Evolutionary conservation across 805 yeast species (phyloP), one percentile per base, ranked within the genome.

Genomic region (Ogataea philodendri): DNA sequence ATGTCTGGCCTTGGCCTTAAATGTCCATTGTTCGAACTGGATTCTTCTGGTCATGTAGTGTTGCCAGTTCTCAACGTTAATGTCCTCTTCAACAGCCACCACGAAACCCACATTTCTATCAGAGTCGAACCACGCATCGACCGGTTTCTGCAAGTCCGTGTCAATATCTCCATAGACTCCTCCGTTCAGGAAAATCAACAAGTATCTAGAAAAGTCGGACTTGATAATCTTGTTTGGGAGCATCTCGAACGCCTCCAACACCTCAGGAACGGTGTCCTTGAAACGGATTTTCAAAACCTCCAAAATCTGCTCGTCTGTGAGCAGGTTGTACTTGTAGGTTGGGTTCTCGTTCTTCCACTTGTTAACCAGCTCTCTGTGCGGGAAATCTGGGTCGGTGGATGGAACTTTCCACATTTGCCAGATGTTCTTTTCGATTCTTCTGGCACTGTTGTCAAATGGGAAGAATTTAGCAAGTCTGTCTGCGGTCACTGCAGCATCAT

Each of bases 91-190:
- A 26, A 78, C 63, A 5, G 74, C 70, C 17, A 76, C 60, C 24
- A 75, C 74, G 52, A 74, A 68, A 1, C 83, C 83, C 31, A 76
- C 63, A 16, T 65, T 58, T 40, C 62, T 49, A 44, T 72, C 74
- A 24, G 74, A 75, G 10, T 77, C 78, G 34, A 74, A 69, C 84
- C 83, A 77, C 32, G 73, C 69, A 6, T 75, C 74, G 31, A 76
- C 67, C 1, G 80, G 80, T 41, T 70, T 77, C 43, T 71, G 66
- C 7, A 78, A 67, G 45, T 60, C 65, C 1, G 83, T 77, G 51
- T 78, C 84, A 23, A 76, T 71, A 51, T 78, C 84, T 3, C 79
- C 69, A 46, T 78, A 78, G 6, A 74, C 71, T 25, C 84, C 84
- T 39, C 84, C 84, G 34, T 65, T 61, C 11, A 79, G 66, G 42